These are phyloP conservation scores for Leishmania braziliensis DNA, from an alignment of 208 protist species.

Conservation along the genomic window DNA sequence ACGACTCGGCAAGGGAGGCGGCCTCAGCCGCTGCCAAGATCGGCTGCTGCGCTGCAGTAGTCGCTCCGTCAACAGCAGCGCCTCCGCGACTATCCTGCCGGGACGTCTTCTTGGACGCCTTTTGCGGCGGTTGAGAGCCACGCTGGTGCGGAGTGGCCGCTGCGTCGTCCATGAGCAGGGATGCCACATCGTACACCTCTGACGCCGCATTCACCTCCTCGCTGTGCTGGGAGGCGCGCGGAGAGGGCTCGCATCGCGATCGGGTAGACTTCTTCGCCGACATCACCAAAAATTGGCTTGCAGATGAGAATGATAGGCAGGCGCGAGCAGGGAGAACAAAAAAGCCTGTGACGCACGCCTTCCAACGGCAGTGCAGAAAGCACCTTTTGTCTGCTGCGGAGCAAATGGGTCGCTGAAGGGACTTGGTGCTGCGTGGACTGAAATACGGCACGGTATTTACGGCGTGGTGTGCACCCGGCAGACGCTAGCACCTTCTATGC, in stretches of 20 bases:
- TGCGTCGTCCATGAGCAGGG: constrained; percentile 33
- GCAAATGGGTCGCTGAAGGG: neutral
- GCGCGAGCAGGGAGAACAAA: neutral
- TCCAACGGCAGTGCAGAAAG: neutral
- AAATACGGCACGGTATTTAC: neutral
- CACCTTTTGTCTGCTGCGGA: neutral
- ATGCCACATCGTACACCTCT: constrained; percentile 31
- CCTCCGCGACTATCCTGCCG: constrained; percentile 10
- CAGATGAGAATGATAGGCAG: neutral
- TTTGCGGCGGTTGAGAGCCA: constrained; percentile 9
- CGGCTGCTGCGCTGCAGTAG: neutral
- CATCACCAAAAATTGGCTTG: neutral
- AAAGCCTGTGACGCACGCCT: neutral
- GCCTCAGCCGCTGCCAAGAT: constrained; percentile 30
- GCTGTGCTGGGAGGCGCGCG: neutral
- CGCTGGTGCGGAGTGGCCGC: neutral
- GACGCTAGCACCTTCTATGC: neutral
- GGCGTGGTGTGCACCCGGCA: neutral
- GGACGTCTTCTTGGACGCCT: constrained; percentile 17
- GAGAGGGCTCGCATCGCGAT: neutral
- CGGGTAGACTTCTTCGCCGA: neutral
- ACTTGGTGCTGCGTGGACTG: neutral
- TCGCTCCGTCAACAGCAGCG: neutral
- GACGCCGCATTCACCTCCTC: neutral
- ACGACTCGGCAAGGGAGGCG: constrained; percentile 46